These are phyloP conservation scores for Fraxinus albicans DNA, from an alignment of 305 asterid species.

Conservation along the genomic window DNA sequence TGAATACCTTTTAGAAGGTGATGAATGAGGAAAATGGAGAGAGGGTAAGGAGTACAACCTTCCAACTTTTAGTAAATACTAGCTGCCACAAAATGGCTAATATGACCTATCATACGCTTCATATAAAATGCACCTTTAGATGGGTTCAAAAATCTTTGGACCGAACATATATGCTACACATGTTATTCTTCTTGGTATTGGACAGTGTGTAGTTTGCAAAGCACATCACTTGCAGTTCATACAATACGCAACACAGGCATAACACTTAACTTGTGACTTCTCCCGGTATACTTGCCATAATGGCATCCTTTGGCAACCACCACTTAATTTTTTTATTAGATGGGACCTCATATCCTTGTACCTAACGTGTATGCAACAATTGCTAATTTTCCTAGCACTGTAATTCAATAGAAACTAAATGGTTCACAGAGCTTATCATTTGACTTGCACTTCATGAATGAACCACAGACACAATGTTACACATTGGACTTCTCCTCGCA, in stretches of 20 bases:
- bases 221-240: not conserved
- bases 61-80: not conserved
- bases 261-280: not conserved
- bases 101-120: not conserved
- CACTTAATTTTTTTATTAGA: not conserved
- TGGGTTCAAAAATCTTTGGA: not conserved
- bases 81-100: not conserved
- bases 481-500: not conserved
- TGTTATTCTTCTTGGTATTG: not conserved
- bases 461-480: not conserved
- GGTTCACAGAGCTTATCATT: not conserved
- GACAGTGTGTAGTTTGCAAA: not conserved
- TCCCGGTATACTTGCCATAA: not conserved
- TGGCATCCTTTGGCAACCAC: not conserved
- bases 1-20: not conserved
- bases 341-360: not conserved
- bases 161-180: not conserved
- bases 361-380: not conserved
- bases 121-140: not conserved
- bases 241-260: not conserved
- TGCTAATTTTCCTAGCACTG: not conserved
- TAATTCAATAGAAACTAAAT: not conserved
- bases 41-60: not conserved
- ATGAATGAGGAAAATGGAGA: not conserved
- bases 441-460: not conserved